phyloP scores from a whole-genome alignment of 495 filamentous ascomycete species.

The Copromyces sp. region DNA sequence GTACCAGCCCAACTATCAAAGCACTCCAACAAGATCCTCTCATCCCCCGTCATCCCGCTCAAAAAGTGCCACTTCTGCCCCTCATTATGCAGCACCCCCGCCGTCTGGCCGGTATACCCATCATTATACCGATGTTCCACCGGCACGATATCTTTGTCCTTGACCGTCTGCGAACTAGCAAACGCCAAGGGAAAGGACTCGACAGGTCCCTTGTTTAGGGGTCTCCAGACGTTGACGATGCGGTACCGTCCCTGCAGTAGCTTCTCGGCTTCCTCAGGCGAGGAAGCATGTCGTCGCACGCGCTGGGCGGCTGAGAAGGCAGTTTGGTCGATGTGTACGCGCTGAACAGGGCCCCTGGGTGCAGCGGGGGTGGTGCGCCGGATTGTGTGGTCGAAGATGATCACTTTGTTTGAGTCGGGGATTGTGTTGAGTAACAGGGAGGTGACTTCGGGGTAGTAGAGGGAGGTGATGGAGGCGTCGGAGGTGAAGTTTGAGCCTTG shows the following conservation, averaged over 20 bases:
- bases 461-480: conserved; percentile 49
- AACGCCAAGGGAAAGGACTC: conserved; percentile 60
- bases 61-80: conserved; percentile 67
- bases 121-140: conserved; percentile 65
- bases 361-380: conserved; percentile 48
- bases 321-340: conserved; percentile 82
- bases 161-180: conserved; percentile 50
- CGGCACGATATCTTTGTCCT: conserved; percentile 54
- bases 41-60: conserved; percentile 64
- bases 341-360: conserved; percentile 51
- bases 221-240: conserved; percentile 84
- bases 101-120: conserved; percentile 62
- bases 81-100: conserved; percentile 52
- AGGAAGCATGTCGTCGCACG: conserved; percentile 49
- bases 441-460: conserved; percentile 82
- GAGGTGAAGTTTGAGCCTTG: conserved; percentile 43
- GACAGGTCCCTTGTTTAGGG: conserved; percentile 59
- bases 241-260: conserved; percentile 56
- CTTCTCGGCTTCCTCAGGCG: conserved; percentile 40
- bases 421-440: conserved; percentile 50
- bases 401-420: conserved; percentile 49
- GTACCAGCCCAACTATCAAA: conserved; percentile 50
- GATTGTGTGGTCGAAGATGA: conserved; percentile 89
- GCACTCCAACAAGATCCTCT: conserved; percentile 73
- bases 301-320: conserved; percentile 49